A percentile compares a stretch with the other conserved stretches of the same genome.
phyloP scores from a whole-genome alignment of 495 filamentous ascomycete species.

The Halenospora varia region DNA sequence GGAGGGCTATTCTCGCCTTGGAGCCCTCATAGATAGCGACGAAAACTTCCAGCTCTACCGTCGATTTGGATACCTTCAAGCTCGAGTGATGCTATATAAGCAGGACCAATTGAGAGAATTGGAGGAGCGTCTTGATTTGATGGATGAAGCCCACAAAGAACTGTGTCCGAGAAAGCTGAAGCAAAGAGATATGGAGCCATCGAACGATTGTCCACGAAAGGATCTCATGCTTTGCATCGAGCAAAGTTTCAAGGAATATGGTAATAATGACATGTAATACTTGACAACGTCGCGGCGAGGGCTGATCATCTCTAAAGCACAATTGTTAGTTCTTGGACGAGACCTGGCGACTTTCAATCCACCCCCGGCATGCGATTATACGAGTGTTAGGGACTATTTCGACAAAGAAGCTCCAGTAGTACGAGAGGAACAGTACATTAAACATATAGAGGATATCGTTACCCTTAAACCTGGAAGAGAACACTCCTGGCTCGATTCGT shows the following conservation, averaged over 20 bases:
- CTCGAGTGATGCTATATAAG: conserved; percentile 33
- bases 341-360: conserved; percentile 4
- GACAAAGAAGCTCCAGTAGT: conserved; percentile 19
- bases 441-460: conserved; percentile 33
- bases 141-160: conserved; percentile 24
- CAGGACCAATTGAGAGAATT: conserved; percentile 33
- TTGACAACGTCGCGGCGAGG: background rate
- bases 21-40: conserved; percentile 31
- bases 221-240: conserved; percentile 9
- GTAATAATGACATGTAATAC: background rate
- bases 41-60: conserved; percentile 34
- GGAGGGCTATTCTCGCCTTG: conserved; percentile 34
- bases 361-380: conserved; percentile 23
- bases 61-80: conserved; percentile 32
- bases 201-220: background rate
- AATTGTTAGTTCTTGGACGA: background rate
- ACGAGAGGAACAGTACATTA: conserved; percentile 19
- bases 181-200: conserved; percentile 8
- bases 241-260: conserved; percentile 14
- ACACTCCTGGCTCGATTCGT: conserved; percentile 32
- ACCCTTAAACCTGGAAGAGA: conserved; percentile 32
- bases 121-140: conserved; percentile 27
- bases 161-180: conserved; percentile 5
- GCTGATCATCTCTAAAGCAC: background rate
- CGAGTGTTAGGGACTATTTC: conserved; percentile 30